Percentiles rank a stretch among this genome's conserved stretches.
phyloP scores from a whole-genome alignment of 805 yeast species.

The Saccharomycopsis vini region DNA sequence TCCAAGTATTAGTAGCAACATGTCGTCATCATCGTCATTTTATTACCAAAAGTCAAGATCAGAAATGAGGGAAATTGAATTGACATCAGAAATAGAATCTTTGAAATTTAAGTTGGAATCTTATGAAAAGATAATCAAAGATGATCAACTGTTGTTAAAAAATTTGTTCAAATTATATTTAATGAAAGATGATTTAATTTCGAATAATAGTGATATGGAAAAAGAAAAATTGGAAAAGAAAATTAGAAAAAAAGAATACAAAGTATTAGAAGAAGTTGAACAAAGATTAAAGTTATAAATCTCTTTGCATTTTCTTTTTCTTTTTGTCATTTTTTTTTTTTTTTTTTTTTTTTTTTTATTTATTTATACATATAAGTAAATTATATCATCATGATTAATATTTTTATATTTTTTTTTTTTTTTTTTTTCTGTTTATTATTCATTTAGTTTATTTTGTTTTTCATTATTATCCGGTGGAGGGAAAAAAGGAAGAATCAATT shows the following conservation, averaged over 20 bases:
- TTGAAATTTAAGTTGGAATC: slow-evolving; percentile 13
- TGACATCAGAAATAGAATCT: slow-evolving; percentile 13
- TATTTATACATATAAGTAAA: background rate
- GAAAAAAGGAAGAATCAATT: too few species aligned
- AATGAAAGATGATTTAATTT: slow-evolving; percentile 14
- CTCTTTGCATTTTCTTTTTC: background rate
- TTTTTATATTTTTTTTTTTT: background rate
- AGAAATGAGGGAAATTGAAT: slow-evolving; percentile 15
- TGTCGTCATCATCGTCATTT: background rate
- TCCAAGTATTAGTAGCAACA: slow-evolving; percentile 10
- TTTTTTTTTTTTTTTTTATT: background rate
- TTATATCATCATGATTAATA: background rate
- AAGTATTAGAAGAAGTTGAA: slow-evolving; percentile 17
- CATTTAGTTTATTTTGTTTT: background rate
- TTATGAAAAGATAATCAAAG: slow-evolving; percentile 14
- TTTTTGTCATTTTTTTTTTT: background rate
- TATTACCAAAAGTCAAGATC: slow-evolving; percentile 4
- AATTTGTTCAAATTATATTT: slow-evolving; percentile 17
- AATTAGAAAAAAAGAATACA: slow-evolving; percentile 13
- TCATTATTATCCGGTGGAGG: too few species aligned
- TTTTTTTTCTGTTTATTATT: too few species aligned
- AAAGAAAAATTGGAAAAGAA: slow-evolving; percentile 5
- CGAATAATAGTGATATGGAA: slow-evolving; percentile 6
- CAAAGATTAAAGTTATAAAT: slow-evolving; percentile 11
- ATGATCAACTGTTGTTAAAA: slow-evolving; percentile 16